Conservation (phyloP, 768 basidiomycete species). For the Tephrocybe sp. region DNA sequence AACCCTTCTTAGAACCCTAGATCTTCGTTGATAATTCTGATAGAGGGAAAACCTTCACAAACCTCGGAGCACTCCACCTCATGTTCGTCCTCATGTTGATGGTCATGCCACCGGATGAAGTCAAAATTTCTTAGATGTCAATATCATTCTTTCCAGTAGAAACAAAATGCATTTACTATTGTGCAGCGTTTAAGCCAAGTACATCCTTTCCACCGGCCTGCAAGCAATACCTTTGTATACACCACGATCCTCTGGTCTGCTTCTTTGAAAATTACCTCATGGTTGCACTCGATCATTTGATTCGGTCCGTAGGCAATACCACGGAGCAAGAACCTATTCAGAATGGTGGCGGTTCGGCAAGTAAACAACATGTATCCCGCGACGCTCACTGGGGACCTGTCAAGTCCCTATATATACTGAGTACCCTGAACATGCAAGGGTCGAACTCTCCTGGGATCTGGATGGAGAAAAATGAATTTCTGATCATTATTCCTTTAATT, state of each 20-base stretch:
- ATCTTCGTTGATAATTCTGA: conserved; percentile 22
- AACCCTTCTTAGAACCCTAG: conserved; percentile 18
- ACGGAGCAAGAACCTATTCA: too few relatives aligned
- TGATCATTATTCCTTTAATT: too few relatives aligned
- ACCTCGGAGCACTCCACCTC: conserved; percentile 26
- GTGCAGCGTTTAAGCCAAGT: too few relatives aligned
- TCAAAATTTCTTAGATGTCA: conserved; percentile 1
- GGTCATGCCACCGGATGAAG: conserved; percentile 11
- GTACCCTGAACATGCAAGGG: too few relatives aligned
- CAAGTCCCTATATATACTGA: conserved; percentile 7
- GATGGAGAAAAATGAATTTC: too few relatives aligned
- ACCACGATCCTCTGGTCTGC: neutral
- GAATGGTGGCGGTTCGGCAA: neutral
- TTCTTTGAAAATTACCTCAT: conserved; percentile 34
- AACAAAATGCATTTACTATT: conserved; percentile 1
- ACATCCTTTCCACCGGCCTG: conserved; percentile 1
- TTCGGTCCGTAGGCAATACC: conserved; percentile 1
- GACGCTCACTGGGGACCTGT: neutral
- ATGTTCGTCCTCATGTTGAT: conserved; percentile 42
- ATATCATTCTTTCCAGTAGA: conserved; percentile 10
- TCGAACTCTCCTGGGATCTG: too few relatives aligned
- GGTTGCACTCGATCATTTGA: conserved; percentile 15
- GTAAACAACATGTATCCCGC: conserved; percentile 13
- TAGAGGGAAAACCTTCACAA: conserved; percentile 14
- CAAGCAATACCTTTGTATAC: neutral